Evolutionary conservation across 805 yeast species (phyloP), one percentile per base, ranked within the genome.

Genomic region (Blastobotrys robertii): DNA sequence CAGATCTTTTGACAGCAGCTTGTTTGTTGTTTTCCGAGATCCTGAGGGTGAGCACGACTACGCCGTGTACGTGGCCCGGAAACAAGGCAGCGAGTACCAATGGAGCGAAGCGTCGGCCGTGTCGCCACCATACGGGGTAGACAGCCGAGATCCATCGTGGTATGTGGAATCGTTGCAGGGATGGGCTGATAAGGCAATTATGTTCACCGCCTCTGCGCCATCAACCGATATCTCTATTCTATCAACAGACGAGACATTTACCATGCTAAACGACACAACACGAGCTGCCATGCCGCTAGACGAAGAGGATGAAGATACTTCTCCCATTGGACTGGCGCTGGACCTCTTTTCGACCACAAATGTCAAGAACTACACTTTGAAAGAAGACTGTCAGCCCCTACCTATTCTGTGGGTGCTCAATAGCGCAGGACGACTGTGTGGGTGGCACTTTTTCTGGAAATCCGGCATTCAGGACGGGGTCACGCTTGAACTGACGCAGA

Each of bases 201-300:
- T 68, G 16, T 47, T 85, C 14, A 46, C 81, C 1, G 73, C 84
- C 1, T 73, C 81, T 1, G 73, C 87, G 0, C 69, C 76, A 16
- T 75, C 92, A 0, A 69, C 83, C 2, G 95, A 84, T 43, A 54
- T 83, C 11, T 61, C 74, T 6, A 61, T 79, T 1, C 45, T 73
- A 19, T 66, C 76, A 2, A 51, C 63, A 1, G 38, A 50, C 0
- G 59, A 60, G 13, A 55, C 66, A 2, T 53, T 80, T 1, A 64
- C 64, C 28, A 79, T 79, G 7, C 59, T 72, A 2, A 82, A 81
- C 51, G 96, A 87, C 54, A 67, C 79, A 3, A 77, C 76, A 52
- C 69, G 83, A 39, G 94, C 95, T 0, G 71, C 76, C 19, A 65
- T 85, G 48, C 95, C 95, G 1, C 65, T 84, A 51, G 76, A 75